Conservation (phyloP, 2,329 filamentous ascomycete genomes). For the Paradendryphiella salina region DNA sequence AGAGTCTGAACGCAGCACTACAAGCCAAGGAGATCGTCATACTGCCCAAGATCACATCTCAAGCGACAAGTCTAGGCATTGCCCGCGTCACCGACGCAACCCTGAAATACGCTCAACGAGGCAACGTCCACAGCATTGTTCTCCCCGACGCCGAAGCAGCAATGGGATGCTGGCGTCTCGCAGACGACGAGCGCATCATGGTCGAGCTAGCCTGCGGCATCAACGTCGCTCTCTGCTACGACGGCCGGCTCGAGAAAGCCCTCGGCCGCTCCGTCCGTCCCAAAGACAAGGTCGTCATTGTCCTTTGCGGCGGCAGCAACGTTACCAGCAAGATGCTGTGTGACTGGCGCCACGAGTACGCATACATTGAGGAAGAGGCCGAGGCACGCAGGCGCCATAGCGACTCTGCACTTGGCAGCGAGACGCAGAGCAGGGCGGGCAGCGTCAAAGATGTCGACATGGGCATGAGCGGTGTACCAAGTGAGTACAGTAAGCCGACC, state of each 20-base stretch:
- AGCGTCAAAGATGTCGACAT: conserved; percentile 14
- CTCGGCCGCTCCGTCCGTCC: conserved; percentile 65
- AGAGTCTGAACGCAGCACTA: conserved; percentile 68
- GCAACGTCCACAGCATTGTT: conserved; percentile 63
- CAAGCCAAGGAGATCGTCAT: conserved; percentile 61
- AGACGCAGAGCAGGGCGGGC: conserved; percentile 19
- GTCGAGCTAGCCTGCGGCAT: conserved; percentile 88
- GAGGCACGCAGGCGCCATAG: conserved; percentile 18
- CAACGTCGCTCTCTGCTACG: conserved; percentile 70
- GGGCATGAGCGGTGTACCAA: conserved; percentile 11
- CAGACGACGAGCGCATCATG: conserved; percentile 78
- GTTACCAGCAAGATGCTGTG: conserved; percentile 57
- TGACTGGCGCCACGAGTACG: conserved; percentile 52
- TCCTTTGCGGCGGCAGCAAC: conserved; percentile 74
- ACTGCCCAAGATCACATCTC: conserved; percentile 71
- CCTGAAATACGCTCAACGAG: conserved; percentile 63
- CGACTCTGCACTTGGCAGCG: conserved; percentile 25
- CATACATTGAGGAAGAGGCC: conserved; percentile 25
- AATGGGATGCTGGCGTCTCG: conserved; percentile 72
- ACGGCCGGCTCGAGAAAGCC: conserved; percentile 61
- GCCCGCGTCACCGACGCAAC: conserved; percentile 68
- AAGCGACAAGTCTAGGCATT: conserved; percentile 76
- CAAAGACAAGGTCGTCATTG: conserved; percentile 74
- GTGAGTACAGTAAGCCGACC: conserved; percentile 21
- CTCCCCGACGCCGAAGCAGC: conserved; percentile 78